phyloP scores from a whole-genome alignment of 2,329 filamentous ascomycete species.

The Penicillium capsulatum region DNA sequence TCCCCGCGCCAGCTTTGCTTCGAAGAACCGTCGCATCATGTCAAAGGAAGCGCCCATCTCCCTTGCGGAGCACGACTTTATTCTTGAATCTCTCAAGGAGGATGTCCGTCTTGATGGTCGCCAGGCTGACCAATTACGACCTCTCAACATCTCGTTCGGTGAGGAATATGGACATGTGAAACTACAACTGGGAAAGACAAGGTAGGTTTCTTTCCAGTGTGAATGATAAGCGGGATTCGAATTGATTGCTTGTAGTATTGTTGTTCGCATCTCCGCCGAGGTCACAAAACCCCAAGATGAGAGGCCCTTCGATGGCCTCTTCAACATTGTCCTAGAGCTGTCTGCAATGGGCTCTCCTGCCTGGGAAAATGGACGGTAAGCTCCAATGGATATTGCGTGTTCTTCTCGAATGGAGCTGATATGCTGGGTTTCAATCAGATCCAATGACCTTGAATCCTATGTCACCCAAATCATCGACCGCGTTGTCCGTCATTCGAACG shows the following conservation, averaged over 20 bases:
- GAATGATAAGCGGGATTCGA: slow-evolving; percentile 10
- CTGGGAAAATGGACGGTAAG: slow-evolving; percentile 75
- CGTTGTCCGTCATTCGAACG: slow-evolving; percentile 84
- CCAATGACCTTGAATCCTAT: slow-evolving; percentile 77
- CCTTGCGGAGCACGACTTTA: slow-evolving; percentile 80
- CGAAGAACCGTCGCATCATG: slow-evolving; percentile 53
- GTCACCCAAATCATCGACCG: slow-evolving; percentile 89
- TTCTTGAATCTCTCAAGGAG: slow-evolving; percentile 75
- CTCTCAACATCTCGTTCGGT: slow-evolving; percentile 74
- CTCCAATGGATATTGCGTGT: too few relatives aligned
- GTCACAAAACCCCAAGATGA: slow-evolving; percentile 81
- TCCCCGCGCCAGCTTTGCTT: slow-evolving; percentile 20
- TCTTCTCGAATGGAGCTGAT: too few relatives aligned
- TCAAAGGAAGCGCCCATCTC: slow-evolving; percentile 90
- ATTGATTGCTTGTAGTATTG: slow-evolving; percentile 53
- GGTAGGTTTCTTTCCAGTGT: slow-evolving; percentile 50
- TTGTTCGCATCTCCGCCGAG: slow-evolving; percentile 82
- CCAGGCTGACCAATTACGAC: slow-evolving; percentile 72
- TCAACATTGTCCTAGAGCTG: slow-evolving; percentile 86
- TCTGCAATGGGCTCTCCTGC: slow-evolving; percentile 87
- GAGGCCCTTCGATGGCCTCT: slow-evolving; percentile 91
- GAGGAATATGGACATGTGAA: slow-evolving; percentile 89
- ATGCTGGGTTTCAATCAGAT: slow-evolving; percentile 49
- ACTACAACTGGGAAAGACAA: slow-evolving; percentile 83
- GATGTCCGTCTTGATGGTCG: slow-evolving; percentile 81